phyloP scores from a whole-genome alignment of 768 basidiomycete genomes.

The Tulasnella sp. region DNA sequence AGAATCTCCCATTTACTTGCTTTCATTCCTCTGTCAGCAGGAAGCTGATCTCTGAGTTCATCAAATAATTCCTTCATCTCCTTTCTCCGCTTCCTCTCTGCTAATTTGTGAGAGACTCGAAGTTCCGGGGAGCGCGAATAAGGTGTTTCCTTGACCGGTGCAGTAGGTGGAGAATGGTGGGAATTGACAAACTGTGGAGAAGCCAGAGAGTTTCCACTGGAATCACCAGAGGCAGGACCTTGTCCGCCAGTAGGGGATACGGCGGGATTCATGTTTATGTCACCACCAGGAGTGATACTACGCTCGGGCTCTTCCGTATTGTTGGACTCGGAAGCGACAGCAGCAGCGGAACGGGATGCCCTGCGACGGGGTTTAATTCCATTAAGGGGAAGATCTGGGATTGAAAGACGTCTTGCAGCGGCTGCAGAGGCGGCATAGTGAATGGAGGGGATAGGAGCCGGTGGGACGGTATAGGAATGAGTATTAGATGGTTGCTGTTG shows the following conservation, averaged over 20 bases:
- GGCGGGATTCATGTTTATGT: no score
- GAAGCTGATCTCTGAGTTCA: slow-evolving; percentile 84
- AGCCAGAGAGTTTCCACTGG: no score
- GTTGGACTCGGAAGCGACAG: no score
- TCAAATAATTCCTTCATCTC: slow-evolving; percentile 99
- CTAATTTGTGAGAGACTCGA: slow-evolving; percentile 90
- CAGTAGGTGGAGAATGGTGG: no score
- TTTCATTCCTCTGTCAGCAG: slow-evolving; percentile 87
- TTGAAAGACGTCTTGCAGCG: slow-evolving; percentile 11
- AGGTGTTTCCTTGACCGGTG: slow-evolving; percentile 46
- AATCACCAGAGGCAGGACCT: no score
- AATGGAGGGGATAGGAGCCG: slow-evolving; percentile 9
- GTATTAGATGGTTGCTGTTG: no score
- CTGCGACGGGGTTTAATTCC: slow-evolving; percentile 10
- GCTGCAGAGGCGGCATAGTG: slow-evolving; percentile 11
- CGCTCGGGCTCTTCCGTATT: no score
- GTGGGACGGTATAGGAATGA: slow-evolving; percentile 1
- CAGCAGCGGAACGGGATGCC: not conserved
- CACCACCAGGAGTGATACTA: no score
- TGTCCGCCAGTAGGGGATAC: no score
- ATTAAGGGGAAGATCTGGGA: slow-evolving; percentile 11
- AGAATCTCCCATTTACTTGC: slow-evolving; percentile 99
- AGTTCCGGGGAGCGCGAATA: slow-evolving; percentile 94
- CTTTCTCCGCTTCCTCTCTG: slow-evolving; percentile 90
- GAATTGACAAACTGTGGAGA: no score